phyloP scores from a whole-genome alignment of 2,329 filamentous ascomycete genomes.

The Trichoderma simmonsii region DNA sequence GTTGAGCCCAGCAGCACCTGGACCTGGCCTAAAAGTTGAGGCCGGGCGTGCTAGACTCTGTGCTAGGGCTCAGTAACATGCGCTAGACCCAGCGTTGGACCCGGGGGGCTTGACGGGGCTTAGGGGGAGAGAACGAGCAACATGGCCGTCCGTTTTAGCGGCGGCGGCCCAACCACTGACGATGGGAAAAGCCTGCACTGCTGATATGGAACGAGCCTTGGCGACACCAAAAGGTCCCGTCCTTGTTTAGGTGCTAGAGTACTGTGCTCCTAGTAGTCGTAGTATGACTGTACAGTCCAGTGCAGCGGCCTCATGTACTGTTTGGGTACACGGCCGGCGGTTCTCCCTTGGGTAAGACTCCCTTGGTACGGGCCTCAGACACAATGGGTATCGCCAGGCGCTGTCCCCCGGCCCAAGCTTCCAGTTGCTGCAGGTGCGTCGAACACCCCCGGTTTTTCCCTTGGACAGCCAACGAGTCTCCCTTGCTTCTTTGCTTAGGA shows the following conservation, averaged over 20 bases:
- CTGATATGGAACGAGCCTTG: neutral
- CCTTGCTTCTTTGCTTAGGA: conserved; percentile 14
- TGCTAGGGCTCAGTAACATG: neutral
- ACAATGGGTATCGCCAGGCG: conserved; percentile 18
- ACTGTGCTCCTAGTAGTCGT: neutral
- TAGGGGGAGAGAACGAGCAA: neutral
- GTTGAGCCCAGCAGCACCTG: conserved; percentile 5
- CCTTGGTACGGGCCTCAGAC: neutral
- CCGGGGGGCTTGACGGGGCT: conserved; percentile 2
- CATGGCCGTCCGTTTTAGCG: neutral
- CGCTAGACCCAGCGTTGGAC: neutral
- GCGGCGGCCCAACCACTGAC: conserved; percentile 7
- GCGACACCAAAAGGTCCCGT: conserved; percentile 3
- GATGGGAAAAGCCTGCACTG: neutral
- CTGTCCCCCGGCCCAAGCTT: neutral
- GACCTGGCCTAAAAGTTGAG: neutral
- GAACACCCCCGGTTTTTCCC: conserved; percentile 15
- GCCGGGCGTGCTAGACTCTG: neutral
- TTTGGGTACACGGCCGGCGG: neutral
- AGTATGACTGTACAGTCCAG: neutral
- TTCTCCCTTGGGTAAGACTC: neutral
- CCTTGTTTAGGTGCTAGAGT: neutral
- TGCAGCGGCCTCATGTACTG: neutral
- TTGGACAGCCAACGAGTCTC: neutral
- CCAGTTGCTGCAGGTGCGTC: conserved; percentile 12